Percentiles rank a stretch among this genome's conserved stretches.
Conservation (phyloP, 805 yeast genomes). For the Spathaspora sp. region DNA sequence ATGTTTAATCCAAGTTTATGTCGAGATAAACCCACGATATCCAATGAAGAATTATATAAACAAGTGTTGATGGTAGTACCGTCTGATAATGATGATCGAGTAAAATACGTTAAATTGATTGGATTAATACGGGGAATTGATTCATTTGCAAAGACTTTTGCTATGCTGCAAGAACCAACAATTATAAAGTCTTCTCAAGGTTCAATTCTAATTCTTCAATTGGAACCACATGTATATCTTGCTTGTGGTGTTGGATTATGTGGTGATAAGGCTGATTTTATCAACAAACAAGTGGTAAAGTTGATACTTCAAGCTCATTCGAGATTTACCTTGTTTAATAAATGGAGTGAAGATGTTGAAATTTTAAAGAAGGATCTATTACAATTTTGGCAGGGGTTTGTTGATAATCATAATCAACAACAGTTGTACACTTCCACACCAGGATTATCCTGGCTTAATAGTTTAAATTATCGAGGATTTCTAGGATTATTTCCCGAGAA, state of each 20-base stretch:
- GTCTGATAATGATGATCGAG: conserved; percentile 6
- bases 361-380: conserved; percentile 14
- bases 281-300: conserved; percentile 23
- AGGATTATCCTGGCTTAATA: conserved; percentile 32
- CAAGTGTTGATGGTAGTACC: conserved; percentile 32
- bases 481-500: conserved; percentile 23
- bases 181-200: conserved; percentile 23
- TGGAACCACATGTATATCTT: conserved; percentile 23
- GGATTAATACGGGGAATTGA: conserved; percentile 37
- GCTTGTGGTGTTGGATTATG: conserved; percentile 23
- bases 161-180: conserved; percentile 9
- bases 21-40: conserved; percentile 19
- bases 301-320: conserved; percentile 19
- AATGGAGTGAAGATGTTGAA: conserved; percentile 16
- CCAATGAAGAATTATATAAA: conserved; percentile 24
- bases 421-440: conserved; percentile 17
- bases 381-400: conserved; percentile 28
- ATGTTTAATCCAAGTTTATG: conserved; percentile 29
- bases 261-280: conserved; percentile 14
- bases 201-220: conserved; percentile 19
- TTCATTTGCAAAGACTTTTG: conserved; percentile 26
- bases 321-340: conserved; percentile 25
- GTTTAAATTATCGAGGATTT: conserved; percentile 32
- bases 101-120: conserved; percentile 26
- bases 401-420: conserved; percentile 18